Percentiles rank a stretch among this genome's conserved stretches.
These are phyloP conservation scores for Metschnikowia dekortorum DNA, from an alignment of 805 yeast genomes.

Conservation along the genomic window DNA sequence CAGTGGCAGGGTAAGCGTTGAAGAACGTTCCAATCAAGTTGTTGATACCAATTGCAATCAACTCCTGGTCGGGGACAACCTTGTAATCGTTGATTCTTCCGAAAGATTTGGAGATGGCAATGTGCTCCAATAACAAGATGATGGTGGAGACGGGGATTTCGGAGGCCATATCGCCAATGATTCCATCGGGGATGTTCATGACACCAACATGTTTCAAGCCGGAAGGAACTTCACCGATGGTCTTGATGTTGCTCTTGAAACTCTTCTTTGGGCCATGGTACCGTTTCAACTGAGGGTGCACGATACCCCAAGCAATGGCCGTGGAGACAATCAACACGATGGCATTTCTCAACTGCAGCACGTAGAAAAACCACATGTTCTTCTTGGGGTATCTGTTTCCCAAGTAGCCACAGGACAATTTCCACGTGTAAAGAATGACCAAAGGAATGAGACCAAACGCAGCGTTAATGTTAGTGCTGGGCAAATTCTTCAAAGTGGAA, in stretches of 20 bases:
- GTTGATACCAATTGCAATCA: constrained; percentile 88
- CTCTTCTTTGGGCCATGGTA: constrained; percentile 28
- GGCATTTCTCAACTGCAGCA: constrained; percentile 75
- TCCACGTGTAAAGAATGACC: constrained; percentile 68
- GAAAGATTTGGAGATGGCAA: constrained; percentile 89
- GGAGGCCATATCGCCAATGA: constrained; percentile 57
- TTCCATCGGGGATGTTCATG: constrained; percentile 57
- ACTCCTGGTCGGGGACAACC: constrained; percentile 88
- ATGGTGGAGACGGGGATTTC: constrained; percentile 85
- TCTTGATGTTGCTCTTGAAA: constrained; percentile 46
- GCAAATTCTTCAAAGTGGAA: constrained; percentile 66
- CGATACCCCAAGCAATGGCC: constrained; percentile 73
- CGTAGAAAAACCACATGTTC: constrained; percentile 59
- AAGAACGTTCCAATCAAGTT: constrained; percentile 89
- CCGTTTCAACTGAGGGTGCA: constrained; percentile 41
- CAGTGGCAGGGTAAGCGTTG: constrained; percentile 93
- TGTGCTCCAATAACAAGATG: constrained; percentile 82
- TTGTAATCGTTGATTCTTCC: constrained; percentile 91
- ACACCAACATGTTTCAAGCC: constrained; percentile 78
- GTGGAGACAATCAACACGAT: constrained; percentile 79
- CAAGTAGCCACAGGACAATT: constrained; percentile 54
- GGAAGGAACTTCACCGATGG: constrained; percentile 75
- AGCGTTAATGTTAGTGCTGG: constrained; percentile 69
- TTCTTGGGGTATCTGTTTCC: constrained; percentile 61
- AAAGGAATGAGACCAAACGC: constrained; percentile 83